phyloP scores from a whole-genome alignment of 2,329 filamentous ascomycete species.

The Aspergillus sp. region DNA sequence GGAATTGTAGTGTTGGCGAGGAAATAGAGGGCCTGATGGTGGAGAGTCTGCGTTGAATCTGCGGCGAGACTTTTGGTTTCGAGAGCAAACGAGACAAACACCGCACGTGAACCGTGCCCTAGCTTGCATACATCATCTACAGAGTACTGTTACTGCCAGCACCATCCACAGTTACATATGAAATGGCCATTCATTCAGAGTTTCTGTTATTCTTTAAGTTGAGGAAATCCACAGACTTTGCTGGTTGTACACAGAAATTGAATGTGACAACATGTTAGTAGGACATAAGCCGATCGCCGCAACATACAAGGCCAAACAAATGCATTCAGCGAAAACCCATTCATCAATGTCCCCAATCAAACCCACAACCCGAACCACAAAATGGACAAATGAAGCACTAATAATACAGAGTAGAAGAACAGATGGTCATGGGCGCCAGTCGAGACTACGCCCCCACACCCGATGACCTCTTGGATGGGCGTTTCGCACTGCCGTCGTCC shows the following conservation, averaged over 20 bases:
- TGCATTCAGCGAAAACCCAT: too few relatives aligned
- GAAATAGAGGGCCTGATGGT: neutral
- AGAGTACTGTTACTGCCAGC: neutral
- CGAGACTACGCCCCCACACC: slow-evolving; percentile 19
- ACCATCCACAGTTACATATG: too few relatives aligned
- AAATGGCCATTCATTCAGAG: too few relatives aligned
- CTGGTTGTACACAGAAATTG: too few relatives aligned
- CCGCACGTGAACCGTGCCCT: slow-evolving; percentile 11
- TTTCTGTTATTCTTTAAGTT: too few relatives aligned
- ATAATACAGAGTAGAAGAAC: slow-evolving; percentile 13
- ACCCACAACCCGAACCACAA: too few relatives aligned
- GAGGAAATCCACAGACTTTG: too few relatives aligned
- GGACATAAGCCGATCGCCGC: too few relatives aligned
- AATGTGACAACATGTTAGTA: too few relatives aligned
- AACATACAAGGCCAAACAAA: too few relatives aligned
- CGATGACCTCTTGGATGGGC: slow-evolving; percentile 30
- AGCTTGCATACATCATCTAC: slow-evolving; percentile 12
- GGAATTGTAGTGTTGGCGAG: neutral
- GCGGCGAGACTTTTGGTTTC: slow-evolving; percentile 10
- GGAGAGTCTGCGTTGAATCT: slow-evolving; percentile 2
- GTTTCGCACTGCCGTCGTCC: slow-evolving; percentile 36
- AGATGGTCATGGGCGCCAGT: neutral
- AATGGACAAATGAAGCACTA: slow-evolving; percentile 1
- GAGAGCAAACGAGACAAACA: slow-evolving; percentile 21
- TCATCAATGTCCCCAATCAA: too few relatives aligned